These are phyloP conservation scores for Melanogaster broomeanus DNA, from an alignment of 768 basidiomycete genomes.

Conservation along the genomic window DNA sequence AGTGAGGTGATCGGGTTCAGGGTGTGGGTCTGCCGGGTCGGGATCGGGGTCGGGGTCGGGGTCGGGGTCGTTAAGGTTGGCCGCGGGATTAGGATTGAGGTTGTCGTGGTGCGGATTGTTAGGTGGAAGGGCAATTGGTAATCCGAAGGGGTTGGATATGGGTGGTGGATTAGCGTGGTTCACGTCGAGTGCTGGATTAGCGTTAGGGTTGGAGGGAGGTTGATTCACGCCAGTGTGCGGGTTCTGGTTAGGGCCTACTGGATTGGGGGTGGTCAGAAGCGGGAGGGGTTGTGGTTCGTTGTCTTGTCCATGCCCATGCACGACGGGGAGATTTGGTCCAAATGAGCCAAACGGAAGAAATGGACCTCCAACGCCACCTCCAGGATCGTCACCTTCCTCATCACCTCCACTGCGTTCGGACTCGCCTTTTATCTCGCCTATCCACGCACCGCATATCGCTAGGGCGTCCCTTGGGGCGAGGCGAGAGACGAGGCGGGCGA, in stretches of 20 bases:
- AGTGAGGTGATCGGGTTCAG: slow-evolving; percentile 31
- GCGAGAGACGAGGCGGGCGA: slow-evolving; percentile 22
- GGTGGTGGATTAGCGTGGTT: neutral
- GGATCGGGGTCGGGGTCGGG: neutral
- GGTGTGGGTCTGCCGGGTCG: slow-evolving; percentile 21
- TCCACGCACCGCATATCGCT: slow-evolving; percentile 30
- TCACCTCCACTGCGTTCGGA: slow-evolving; percentile 13
- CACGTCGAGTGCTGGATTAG: too few relatives aligned
- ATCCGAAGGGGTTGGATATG: slow-evolving; percentile 1
- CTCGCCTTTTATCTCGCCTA: slow-evolving; percentile 34
- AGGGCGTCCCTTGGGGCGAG: slow-evolving; percentile 32
- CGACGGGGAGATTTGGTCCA: slow-evolving; percentile 7
- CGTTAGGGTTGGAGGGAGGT: neutral
- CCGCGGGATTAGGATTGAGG: neutral
- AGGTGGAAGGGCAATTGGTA: slow-evolving; percentile 5
- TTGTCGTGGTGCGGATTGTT: slow-evolving; percentile 1
- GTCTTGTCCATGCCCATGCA: neutral
- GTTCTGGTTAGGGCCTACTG: slow-evolving; percentile 3
- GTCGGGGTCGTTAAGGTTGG: neutral
- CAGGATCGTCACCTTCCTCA: neutral
- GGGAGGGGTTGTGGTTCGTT: slow-evolving; percentile 18
- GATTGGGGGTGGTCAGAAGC: neutral
- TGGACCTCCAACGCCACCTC: neutral
- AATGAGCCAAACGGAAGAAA: neutral
- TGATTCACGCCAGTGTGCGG: neutral